Evolutionary conservation across 306 rosid species (phyloP), one percentile per base, ranked within the genome.

Genomic region (Quercus engelmannii): DNA sequence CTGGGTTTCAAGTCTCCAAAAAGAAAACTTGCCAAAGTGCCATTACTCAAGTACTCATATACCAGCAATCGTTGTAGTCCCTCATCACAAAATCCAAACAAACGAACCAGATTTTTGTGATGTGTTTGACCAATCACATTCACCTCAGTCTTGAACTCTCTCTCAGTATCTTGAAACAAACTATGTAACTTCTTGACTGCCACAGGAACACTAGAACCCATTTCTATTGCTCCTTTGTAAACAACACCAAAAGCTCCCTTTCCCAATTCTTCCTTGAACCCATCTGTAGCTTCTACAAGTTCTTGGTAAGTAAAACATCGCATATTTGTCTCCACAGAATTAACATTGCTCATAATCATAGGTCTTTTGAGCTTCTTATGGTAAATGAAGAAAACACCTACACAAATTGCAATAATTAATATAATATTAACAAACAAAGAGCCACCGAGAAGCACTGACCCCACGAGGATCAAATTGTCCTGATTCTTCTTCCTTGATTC

Each of bases 41-140:
- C 82, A 35, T 80, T 84, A n/a, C 55, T 69, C 82, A 84, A 73
- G 41, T 49, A 80, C 43, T 84, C 79, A 9, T 80, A 80, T 3
- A 79, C 75, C 3, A 84, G 30, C 30, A 84, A 33, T 49, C 67
- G 71, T 19, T 77, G 46, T 8, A 43, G 54, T 5, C 57, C 73
- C 15, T 78, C 83, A 0, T 70, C 63, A 17, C 83, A 85, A 30
- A 65, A 81, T 46, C 81, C 85, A 1, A 78, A 35, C 55, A 81
- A 68, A 13, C 57, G 43, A 11, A 85, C 83, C 1, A 85, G 20
- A 30, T 78, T 78, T 21, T 74, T 62, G 61, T 78, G 88, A 63
- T 74, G 69, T 52, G 81, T 76, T 43, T 63, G 64, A 13, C 79
- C 72, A 7, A 79, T 71, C 62, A 71, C 55, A 3, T 59, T 64